Evolutionary conservation across 2,329 filamentous ascomycete genomes (phyloP).

Genomic region (Colletotrichum coccodes): DNA sequence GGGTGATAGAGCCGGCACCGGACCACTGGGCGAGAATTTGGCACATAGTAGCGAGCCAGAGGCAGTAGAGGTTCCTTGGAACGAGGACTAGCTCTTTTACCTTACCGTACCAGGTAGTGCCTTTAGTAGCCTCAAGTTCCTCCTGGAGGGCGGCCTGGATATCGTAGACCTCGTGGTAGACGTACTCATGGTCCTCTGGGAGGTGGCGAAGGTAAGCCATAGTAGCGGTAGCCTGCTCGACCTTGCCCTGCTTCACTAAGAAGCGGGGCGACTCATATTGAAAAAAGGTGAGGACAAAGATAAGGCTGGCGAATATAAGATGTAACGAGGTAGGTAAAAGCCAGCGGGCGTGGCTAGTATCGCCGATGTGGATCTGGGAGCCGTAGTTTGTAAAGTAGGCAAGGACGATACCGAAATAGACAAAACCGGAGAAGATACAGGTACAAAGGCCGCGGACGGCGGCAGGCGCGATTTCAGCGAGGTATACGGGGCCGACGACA

Average conservation of each 20-base stretch:
- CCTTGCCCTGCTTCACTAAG: slow-evolving; percentile 71
- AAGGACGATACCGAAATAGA: slow-evolving; percentile 82
- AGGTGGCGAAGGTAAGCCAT: slow-evolving; percentile 70
- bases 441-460: slow-evolving; percentile 79
- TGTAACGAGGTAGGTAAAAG: slow-evolving; percentile 80
- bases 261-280: slow-evolving; percentile 77
- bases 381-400: slow-evolving; percentile 82
- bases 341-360: slow-evolving; percentile 60
- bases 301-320: slow-evolving; percentile 80
- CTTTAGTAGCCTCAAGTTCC: slow-evolving; percentile 77
- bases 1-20: slow-evolving; percentile 78
- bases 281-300: slow-evolving; percentile 75
- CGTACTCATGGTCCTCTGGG: slow-evolving; percentile 67
- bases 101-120: slow-evolving; percentile 71
- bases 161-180: slow-evolving; percentile 68
- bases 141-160: slow-evolving; percentile 75
- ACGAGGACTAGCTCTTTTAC: slow-evolving; percentile 76
- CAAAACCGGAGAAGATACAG: slow-evolving; percentile 61
- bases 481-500: slow-evolving; percentile 76
- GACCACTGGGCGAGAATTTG: slow-evolving; percentile 81
- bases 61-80: slow-evolving; percentile 76
- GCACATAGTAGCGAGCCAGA: slow-evolving; percentile 74
- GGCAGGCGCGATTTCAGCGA: slow-evolving; percentile 77
- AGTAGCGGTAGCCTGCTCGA: slow-evolving; percentile 65
- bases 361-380: slow-evolving; percentile 58